Evolutionary conservation across 768 basidiomycete species (phyloP).

Genomic region (Dendrothele bispora): DNA sequence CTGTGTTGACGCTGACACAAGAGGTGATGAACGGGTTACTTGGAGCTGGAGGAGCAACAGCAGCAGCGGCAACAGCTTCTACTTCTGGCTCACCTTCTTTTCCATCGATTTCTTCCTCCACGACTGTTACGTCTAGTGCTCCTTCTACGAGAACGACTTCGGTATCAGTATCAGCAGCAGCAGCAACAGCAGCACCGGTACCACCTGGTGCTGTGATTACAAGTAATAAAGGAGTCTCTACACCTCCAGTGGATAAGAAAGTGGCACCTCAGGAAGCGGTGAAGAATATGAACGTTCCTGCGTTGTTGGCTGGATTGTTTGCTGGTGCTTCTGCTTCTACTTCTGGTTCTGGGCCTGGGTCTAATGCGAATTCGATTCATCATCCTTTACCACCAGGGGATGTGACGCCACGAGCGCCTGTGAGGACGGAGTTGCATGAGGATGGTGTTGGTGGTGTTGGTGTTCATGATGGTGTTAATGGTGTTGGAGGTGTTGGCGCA

Average conservation of each 20-base stretch:
- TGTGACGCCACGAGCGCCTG: too few species aligned
- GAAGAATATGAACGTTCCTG: neutral
- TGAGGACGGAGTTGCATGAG: neutral
- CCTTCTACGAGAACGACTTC: too few species aligned
- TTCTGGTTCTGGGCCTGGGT: neutral
- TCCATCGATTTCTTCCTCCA: neutral
- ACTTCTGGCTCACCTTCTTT: neutral
- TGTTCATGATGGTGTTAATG: neutral
- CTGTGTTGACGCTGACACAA: conserved; percentile 1
- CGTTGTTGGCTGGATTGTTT: neutral
- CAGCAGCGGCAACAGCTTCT: too few species aligned
- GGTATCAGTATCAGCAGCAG: too few species aligned
- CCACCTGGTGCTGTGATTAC: too few species aligned
- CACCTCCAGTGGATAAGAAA: neutral
- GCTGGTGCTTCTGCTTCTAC: neutral
- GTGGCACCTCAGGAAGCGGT: neutral
- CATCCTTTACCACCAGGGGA: too few species aligned
- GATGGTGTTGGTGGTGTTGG: neutral
- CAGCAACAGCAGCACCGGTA: too few species aligned
- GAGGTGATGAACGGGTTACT: neutral
- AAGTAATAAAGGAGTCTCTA: too few species aligned
- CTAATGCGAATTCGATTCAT: neutral
- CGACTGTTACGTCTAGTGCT: too few species aligned
- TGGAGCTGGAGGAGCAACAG: too few species aligned
- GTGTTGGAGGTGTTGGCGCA: neutral